Percentiles rank a stretch among this genome's conserved stretches.
Evolutionary conservation across 2,329 filamentous ascomycete species (phyloP).

Genomic region (Penicillium sp.): DNA sequence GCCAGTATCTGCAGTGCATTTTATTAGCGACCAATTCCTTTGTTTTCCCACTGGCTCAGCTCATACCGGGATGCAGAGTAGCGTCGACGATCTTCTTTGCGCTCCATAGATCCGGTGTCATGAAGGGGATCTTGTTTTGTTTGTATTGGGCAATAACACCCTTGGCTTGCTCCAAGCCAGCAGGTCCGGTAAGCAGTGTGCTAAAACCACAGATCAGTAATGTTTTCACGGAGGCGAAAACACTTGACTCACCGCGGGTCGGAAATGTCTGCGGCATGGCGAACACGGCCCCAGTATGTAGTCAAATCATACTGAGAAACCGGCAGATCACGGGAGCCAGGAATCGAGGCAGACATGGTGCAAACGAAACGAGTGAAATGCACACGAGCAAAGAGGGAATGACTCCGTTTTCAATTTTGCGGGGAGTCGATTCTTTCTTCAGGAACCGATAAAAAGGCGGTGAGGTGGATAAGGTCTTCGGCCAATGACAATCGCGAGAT

Average conservation of each 20-base stretch:
- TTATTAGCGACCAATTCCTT: not conserved
- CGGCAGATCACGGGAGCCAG: slow-evolving; percentile 76
- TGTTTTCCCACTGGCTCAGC: not conserved
- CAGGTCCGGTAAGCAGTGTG: slow-evolving; percentile 76
- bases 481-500: not conserved
- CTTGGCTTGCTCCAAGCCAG: slow-evolving; percentile 85
- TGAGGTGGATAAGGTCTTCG: slow-evolving; percentile 32
- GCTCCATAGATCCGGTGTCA: slow-evolving; percentile 89
- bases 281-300: slow-evolving; percentile 94
- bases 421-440: slow-evolving; percentile 21
- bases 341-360: slow-evolving; percentile 61
- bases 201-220: slow-evolving; percentile 49
- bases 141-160: slow-evolving; percentile 80
- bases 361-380: slow-evolving; percentile 4
- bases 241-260: slow-evolving; percentile 82
- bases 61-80: slow-evolving; percentile 86
- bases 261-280: slow-evolving; percentile 83
- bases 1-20: slow-evolving; percentile 70
- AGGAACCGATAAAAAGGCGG: slow-evolving; percentile 30
- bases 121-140: slow-evolving; percentile 71
- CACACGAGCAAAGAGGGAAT: slow-evolving; percentile 8
- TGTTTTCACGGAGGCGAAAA: not conserved
- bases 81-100: slow-evolving; percentile 98
- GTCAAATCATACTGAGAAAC: slow-evolving; percentile 87
- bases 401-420: slow-evolving; percentile 19